phyloP scores from a whole-genome alignment of 495 filamentous ascomycete species.

The Penicillium desertorum region DNA sequence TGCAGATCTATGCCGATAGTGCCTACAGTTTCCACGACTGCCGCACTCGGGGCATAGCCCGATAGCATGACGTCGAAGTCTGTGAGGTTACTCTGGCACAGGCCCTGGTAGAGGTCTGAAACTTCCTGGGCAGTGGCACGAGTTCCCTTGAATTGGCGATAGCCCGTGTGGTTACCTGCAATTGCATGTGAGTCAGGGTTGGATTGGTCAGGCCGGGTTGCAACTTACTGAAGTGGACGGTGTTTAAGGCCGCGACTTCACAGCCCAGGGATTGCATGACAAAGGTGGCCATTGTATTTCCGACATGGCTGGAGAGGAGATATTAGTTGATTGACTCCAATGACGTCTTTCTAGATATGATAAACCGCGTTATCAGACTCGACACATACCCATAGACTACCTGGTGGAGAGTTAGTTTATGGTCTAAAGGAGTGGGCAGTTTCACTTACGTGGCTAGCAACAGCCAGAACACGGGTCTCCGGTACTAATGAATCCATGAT shows the following conservation, averaged over 20 bases:
- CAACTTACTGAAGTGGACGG: slow-evolving; percentile 84
- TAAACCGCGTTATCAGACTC: slow-evolving; percentile 1
- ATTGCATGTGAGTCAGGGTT: slow-evolving; percentile 11
- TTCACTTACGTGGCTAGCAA: slow-evolving; percentile 92
- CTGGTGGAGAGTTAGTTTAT: slow-evolving; percentile 44
- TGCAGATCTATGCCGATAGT: slow-evolving; percentile 78
- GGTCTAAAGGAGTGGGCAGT: slow-evolving; percentile 7
- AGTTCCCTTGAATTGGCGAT: slow-evolving; percentile 81
- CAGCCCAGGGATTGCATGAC: slow-evolving; percentile 90
- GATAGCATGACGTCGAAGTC: slow-evolving; percentile 91
- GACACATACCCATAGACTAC: slow-evolving; percentile 73
- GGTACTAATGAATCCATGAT: slow-evolving; percentile 55
- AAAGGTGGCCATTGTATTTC: slow-evolving; percentile 92
- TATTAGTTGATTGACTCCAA: slow-evolving; percentile 21
- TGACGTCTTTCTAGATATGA: slow-evolving; percentile 16
- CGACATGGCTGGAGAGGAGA: slow-evolving; percentile 70
- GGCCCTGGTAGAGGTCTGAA: slow-evolving; percentile 75
- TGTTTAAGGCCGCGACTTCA: slow-evolving; percentile 90
- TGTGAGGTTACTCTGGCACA: slow-evolving; percentile 76
- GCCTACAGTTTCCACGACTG: slow-evolving; percentile 79
- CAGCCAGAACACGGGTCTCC: slow-evolving; percentile 83
- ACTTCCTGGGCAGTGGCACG: slow-evolving; percentile 79
- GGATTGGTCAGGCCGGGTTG: not conserved
- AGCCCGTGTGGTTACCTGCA: slow-evolving; percentile 89
- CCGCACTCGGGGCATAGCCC: slow-evolving; percentile 85